A percentile compares a stretch with the other conserved stretches of the same genome.
These are phyloP conservation scores for Huntiella moniliformis DNA, from an alignment of 2,329 filamentous ascomycete species.

Conservation along the genomic window DNA sequence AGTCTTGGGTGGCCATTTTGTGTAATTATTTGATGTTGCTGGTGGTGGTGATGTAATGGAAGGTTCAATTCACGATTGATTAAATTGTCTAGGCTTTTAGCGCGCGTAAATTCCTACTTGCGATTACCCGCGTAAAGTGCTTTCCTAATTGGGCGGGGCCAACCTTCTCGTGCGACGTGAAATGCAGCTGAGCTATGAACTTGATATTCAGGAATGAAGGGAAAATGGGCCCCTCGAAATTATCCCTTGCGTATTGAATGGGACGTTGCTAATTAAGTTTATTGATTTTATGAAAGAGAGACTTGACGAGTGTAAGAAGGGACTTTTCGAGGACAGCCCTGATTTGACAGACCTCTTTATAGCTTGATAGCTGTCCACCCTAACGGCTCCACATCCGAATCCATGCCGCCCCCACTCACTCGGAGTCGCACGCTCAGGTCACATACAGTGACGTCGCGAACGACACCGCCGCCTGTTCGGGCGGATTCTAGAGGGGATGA, in stretches of 20 bases:
- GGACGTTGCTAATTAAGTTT: neutral
- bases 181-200: neutral
- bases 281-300: neutral
- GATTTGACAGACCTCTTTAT: too few species aligned
- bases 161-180: neutral
- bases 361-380: too few species aligned
- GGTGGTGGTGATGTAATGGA: neutral
- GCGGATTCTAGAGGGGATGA: too few species aligned
- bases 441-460: too few species aligned
- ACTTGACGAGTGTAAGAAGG: neutral
- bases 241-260: neutral
- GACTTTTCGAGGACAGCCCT: too few species aligned
- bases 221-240: neutral
- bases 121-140: neutral
- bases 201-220: neutral
- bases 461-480: too few species aligned
- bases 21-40: neutral
- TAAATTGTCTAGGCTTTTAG: neutral
- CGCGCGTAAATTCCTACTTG: neutral
- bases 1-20: constrained; percentile 3
- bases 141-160: neutral
- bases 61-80: neutral
- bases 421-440: too few species aligned
- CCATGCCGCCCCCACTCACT: too few species aligned
- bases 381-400: too few species aligned